Evolutionary conservation across 2,329 filamentous ascomycete species (phyloP).

Genomic region (Cladosporium sp.): DNA sequence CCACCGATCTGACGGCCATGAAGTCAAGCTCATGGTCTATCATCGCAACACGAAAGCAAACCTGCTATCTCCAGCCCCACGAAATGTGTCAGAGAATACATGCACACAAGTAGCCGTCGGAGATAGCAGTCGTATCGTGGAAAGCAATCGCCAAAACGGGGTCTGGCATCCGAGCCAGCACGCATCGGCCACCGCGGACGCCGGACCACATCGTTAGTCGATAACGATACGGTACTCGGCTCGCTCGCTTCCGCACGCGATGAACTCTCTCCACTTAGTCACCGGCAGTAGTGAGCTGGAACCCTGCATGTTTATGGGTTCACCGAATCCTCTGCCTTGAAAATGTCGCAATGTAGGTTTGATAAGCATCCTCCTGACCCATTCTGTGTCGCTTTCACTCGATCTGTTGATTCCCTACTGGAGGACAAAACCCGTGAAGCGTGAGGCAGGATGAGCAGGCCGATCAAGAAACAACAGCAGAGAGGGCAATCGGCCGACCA

Average conservation of each 20-base stretch:
- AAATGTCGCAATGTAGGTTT: slow-evolving; percentile 3
- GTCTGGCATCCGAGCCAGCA: background rate
- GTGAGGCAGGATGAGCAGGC: slow-evolving; percentile 16
- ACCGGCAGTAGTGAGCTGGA: background rate
- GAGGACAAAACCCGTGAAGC: background rate
- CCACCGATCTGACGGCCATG: too few relatives aligned
- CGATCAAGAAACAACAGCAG: slow-evolving; percentile 10
- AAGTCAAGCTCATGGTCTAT: too few relatives aligned
- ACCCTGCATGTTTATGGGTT: background rate
- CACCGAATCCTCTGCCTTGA: background rate
- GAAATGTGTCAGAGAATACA: too few relatives aligned
- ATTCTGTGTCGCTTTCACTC: background rate
- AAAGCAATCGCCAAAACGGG: background rate
- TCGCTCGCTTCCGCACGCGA: background rate
- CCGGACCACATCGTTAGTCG: background rate
- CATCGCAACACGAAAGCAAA: too few relatives aligned
- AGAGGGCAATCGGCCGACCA: slow-evolving; percentile 7
- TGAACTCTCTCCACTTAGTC: slow-evolving; percentile 6
- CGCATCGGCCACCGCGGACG: background rate
- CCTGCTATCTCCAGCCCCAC: too few relatives aligned
- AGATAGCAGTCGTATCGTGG: too few relatives aligned
- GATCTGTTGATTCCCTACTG: background rate
- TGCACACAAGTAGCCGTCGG: too few relatives aligned
- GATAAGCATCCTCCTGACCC: background rate
- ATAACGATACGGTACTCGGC: slow-evolving; percentile 1